Evolutionary conservation across 106 monocot genomes (phyloP), one percentile per base, ranked within the genome.

Genomic region (Dendrobium huoshanense): DNA sequence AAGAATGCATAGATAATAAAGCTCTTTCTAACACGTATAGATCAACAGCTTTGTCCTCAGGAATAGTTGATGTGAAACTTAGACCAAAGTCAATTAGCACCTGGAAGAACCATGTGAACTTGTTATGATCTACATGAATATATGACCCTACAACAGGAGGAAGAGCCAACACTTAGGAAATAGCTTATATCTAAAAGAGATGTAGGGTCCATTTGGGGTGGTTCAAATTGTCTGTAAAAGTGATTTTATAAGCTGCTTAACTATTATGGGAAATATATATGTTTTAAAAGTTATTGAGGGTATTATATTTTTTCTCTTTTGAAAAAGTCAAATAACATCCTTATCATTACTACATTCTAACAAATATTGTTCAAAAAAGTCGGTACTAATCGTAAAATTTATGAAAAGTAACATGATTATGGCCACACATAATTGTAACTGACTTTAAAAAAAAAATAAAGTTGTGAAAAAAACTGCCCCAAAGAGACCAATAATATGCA

Each of bases 1-100:
- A 95, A 48, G 92, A 95, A 84, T 98, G 92, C 92, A 98, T 95
- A 5, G 98, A 90, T 41, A 93, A 73, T 77, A 98, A 83, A 41
- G 98, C 95, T 88, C 95, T 88, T 80, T 95, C 98, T 20, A 98
- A 81, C 37, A 98, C 98, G 84, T 99, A 93, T 4, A 98, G 75
- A 75, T 98, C 98, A 13, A 98, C 98, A 37, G 91, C 98, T 90
- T 95, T 98, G 87, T 95, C 95, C 89, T 92, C 98, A 29, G 95
- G 89, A 70, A 98, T 83, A 65, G 91, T 88, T 79, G 94, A 98
- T 55, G 83, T 93, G 79, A 95, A 92, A 77, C 91, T 93, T 58
- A 95, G 80, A 43, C 92, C 98, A 85, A 98, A 98, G 86, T 98
- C 95, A 87, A 95, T 93, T 40, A 98, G 89, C 17, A 95, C 89